phyloP scores from a whole-genome alignment of 2,329 filamentous ascomycete genomes.

The Parastagonospora nodorum region DNA sequence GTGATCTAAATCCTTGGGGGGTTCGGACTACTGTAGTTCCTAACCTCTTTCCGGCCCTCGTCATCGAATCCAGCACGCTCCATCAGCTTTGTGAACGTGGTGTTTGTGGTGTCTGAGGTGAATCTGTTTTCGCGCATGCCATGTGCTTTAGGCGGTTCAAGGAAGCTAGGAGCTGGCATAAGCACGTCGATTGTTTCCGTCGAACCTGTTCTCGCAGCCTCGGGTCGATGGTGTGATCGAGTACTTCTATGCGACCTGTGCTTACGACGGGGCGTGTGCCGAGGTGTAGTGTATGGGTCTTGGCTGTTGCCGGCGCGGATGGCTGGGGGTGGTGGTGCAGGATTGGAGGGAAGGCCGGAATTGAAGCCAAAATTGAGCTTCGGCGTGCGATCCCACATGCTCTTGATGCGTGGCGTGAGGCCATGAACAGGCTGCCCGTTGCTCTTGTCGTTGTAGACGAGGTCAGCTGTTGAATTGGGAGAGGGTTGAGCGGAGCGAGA shows the following conservation, averaged over 20 bases:
- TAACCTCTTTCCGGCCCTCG: slow-evolving; percentile 31
- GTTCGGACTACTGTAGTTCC: slow-evolving; percentile 28
- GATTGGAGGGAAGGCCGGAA: slow-evolving; percentile 23
- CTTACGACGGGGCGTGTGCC: slow-evolving; percentile 28
- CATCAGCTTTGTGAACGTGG: slow-evolving; percentile 51
- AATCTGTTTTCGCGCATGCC: slow-evolving; percentile 40
- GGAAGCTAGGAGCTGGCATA: slow-evolving; percentile 46
- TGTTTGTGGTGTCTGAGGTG: slow-evolving; percentile 37
- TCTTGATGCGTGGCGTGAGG: slow-evolving; percentile 40
- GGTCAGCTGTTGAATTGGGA: slow-evolving; percentile 32
- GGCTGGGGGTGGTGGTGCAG: slow-evolving; percentile 27
- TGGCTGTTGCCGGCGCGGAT: slow-evolving; percentile 30
- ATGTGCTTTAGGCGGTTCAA: slow-evolving; percentile 37
- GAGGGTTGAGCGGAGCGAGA: slow-evolving; percentile 30
- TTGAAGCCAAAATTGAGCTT: slow-evolving; percentile 37
- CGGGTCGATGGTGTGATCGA: slow-evolving; percentile 15
- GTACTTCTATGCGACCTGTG: slow-evolving; percentile 22
- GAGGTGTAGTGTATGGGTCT: slow-evolving; percentile 41
- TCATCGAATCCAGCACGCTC: slow-evolving; percentile 49
- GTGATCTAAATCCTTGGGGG: not conserved
- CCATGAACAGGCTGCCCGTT: slow-evolving; percentile 19
- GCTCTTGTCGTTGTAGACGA: slow-evolving; percentile 28
- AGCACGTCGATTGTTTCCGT: slow-evolving; percentile 53
- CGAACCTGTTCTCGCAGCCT: slow-evolving; percentile 36
- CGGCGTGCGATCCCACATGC: slow-evolving; percentile 43